Evolutionary conservation across 257 asterid species (phyloP).

Genomic region (Capsicum pubescens): DNA sequence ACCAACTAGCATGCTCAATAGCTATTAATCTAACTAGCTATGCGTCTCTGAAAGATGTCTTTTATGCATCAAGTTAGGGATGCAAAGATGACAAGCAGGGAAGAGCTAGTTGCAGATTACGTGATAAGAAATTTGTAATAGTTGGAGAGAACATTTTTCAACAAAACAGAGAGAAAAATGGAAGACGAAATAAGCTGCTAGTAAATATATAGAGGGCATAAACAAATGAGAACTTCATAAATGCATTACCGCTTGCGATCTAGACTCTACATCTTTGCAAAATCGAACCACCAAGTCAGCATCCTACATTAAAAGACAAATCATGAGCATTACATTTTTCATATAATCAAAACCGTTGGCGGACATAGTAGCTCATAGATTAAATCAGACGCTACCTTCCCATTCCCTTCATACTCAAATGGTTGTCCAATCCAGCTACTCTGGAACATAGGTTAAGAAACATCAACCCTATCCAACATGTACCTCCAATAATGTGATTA

Average conservation of each 20-base stretch:
- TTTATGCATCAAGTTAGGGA: not conserved
- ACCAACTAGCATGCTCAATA: not conserved
- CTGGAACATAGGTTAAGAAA: conserved; percentile 53
- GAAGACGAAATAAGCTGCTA: not conserved
- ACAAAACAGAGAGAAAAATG: not conserved
- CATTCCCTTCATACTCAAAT: conserved; percentile 78
- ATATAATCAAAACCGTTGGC: conserved; percentile 33
- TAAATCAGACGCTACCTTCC: conserved; percentile 58
- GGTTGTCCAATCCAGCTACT: conserved; percentile 78
- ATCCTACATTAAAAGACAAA: conserved; percentile 44
- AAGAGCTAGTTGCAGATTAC: not conserved
- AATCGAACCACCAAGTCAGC: conserved; percentile 79
- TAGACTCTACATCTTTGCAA: conserved; percentile 90
- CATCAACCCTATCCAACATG: conserved; percentile 39
- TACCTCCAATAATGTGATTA: not conserved
- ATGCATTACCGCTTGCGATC: conserved; percentile 68
- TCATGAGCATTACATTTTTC: conserved; percentile 31
- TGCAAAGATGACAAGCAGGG: conserved; percentile 8
- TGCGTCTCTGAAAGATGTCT: not conserved
- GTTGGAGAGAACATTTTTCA: not conserved
- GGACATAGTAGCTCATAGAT: conserved; percentile 1
- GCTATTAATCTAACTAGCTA: conserved; percentile 1
- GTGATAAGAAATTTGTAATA: not conserved
- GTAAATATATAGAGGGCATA: not conserved
- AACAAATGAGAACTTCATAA: conserved; percentile 16